Conservation (phyloP, 495 filamentous ascomycete species). For the Podospora sp. region DNA sequence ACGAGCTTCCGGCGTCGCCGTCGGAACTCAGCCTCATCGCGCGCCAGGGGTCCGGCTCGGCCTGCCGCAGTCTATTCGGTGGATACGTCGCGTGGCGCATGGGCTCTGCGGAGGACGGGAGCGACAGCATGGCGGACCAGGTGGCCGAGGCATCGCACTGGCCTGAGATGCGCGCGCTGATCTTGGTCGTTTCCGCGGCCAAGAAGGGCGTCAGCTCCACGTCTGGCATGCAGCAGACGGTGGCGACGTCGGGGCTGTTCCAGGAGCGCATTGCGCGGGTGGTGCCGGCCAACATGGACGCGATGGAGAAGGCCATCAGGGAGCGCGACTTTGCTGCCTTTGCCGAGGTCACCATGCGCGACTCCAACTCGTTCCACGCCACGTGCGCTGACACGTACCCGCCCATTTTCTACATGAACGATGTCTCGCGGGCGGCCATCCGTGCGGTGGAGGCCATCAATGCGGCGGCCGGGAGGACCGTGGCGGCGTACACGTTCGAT, state of each 20-base stretch:
- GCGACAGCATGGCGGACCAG: slow-evolving; percentile 81
- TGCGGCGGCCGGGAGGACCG: slow-evolving; percentile 63
- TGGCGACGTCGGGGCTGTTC: slow-evolving; percentile 83
- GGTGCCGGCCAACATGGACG: slow-evolving; percentile 81
- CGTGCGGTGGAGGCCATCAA: slow-evolving; percentile 89
- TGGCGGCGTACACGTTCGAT: slow-evolving; percentile 96
- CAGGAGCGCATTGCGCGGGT: slow-evolving; percentile 66
- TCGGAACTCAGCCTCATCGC: slow-evolving; percentile 84
- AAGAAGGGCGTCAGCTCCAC: slow-evolving; percentile 95
- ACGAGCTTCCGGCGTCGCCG: slow-evolving; percentile 75
- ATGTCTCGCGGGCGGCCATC: slow-evolving; percentile 82
- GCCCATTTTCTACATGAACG: slow-evolving; percentile 98
- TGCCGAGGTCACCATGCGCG: slow-evolving; percentile 88
- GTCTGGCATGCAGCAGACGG: slow-evolving; percentile 94
- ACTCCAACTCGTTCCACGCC: slow-evolving; percentile 96
- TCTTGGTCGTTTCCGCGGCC: slow-evolving; percentile 85
- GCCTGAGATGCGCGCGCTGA: slow-evolving; percentile 89
- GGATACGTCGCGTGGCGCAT: slow-evolving; percentile 94
- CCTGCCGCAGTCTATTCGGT: slow-evolving; percentile 87
- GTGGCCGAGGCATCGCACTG: slow-evolving; percentile 86
- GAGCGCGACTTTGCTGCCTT: slow-evolving; percentile 83
- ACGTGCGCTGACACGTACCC: slow-evolving; percentile 92
- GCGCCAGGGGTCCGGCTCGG: slow-evolving; percentile 92
- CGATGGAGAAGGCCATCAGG: slow-evolving; percentile 80
- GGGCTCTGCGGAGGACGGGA: slow-evolving; percentile 71